These are phyloP conservation scores for Solanum bulbocastanum DNA, from an alignment of 257 asterid genomes.

Conservation along the genomic window DNA sequence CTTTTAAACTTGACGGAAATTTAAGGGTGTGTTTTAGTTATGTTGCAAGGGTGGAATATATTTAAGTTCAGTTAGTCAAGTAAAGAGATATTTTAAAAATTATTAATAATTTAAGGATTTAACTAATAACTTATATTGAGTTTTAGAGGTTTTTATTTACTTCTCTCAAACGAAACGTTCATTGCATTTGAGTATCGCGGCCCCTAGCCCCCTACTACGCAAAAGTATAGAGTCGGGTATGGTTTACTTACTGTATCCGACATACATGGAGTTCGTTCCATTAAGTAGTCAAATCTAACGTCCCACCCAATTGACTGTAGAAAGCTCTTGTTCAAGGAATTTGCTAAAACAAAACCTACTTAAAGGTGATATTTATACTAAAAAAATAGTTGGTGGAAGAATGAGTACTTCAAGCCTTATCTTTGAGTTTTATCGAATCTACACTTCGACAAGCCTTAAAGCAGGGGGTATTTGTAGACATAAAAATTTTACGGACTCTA, in stretches of 20 bases:
- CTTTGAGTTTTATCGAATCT: too few species aligned
- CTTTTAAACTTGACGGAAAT: not conserved
- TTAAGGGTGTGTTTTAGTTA: fast-evolving
- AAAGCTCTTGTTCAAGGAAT: not conserved
- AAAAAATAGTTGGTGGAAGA: not conserved
- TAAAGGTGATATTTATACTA: not conserved
- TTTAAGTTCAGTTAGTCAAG: too few species aligned
- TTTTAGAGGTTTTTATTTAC: too few species aligned
- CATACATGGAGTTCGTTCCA: constrained; percentile 11
- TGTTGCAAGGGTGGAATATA: not conserved
- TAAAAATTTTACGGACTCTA: too few species aligned
- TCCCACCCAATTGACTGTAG: constrained; percentile 41
- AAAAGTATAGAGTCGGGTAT: not conserved
- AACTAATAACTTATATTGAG: too few species aligned
- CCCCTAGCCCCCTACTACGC: not conserved
- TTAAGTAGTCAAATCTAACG: constrained; percentile 21
- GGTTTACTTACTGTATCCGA: constrained; percentile 18
- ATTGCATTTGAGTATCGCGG: too few species aligned
- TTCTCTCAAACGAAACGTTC: not conserved
- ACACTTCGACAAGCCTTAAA: too few species aligned
- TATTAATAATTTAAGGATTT: fast-evolving
- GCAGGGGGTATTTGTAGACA: too few species aligned
- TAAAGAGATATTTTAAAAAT: fast-evolving
- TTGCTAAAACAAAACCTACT: not conserved
- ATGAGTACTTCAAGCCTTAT: too few species aligned